phyloP scores from a whole-genome alignment of 257 asterid species.

The Petunia secreta region DNA sequence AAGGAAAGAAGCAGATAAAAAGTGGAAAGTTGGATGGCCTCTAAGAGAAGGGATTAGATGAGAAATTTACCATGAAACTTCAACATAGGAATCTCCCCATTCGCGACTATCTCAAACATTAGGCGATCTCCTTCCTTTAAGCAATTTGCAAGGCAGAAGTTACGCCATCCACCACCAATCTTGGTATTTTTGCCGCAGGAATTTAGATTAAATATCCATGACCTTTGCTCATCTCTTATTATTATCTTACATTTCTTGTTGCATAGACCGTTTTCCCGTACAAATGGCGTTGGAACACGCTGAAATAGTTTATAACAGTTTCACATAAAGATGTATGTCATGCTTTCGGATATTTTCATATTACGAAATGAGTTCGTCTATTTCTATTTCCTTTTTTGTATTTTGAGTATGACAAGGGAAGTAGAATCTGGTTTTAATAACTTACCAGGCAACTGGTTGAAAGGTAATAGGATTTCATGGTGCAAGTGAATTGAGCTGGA shows the following conservation, averaged over 20 bases:
- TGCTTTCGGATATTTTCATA: neutral
- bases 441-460: neutral
- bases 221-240: slow-evolving; percentile 15
- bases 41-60: neutral
- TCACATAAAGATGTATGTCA: neutral
- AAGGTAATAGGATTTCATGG: neutral
- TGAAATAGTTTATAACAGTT: neutral
- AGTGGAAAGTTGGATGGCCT: neutral
- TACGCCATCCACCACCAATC: neutral
- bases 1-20: neutral
- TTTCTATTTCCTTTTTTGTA: too few species aligned
- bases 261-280: neutral
- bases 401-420: neutral
- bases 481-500: neutral
- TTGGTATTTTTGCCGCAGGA: neutral
- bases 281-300: neutral
- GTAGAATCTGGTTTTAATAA: neutral
- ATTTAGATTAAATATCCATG: neutral
- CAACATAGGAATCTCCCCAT: neutral
- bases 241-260: neutral
- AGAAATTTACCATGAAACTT: neutral
- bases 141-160: neutral
- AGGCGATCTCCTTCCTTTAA: neutral
- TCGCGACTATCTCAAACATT: neutral
- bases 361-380: neutral